Evolutionary conservation across 331 rosid species (phyloP), one percentile per base, ranked within the genome.

Genomic region (Quercus phellos): DNA sequence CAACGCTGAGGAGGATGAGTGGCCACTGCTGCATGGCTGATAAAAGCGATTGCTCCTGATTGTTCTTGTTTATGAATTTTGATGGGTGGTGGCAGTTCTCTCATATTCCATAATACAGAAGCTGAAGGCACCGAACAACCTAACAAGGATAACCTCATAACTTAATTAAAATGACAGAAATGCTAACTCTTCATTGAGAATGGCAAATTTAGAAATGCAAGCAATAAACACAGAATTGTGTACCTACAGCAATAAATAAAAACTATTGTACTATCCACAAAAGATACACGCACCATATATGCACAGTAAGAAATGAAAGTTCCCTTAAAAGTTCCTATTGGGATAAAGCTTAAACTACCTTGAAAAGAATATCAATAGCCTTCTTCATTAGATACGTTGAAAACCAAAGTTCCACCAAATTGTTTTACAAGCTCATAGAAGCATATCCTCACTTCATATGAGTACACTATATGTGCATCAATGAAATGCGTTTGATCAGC

Each of bases 41-140:
- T 63, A 64, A 86, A 89, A 51, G 91, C 74, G 35, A 86, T 79
- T 51, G 85, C 77, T 81, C 82, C 82, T 27, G 91, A 77, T 78
- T 89, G 84, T 75, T 88, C 88, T 58, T 16, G 74, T 83, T 27
- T 71, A 63, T 58, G 69, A 78, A 78, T 68, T 27, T 74, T 64
- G 50, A 74, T 77, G 3, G 80, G 82, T 14, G 92, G 89, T 29
- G 92, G 97, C 85, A 91, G 70, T 81, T 88, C 94, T 85, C 92
- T 86, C 73, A 85, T 87, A 55, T 86, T 84, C 97, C 97, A 91
- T 75, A 91, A 75, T 55, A 87, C 78, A 80, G 78, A 85, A 68
- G 94, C 91, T 18, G 97, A 88, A 11, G 97, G 92, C 34, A 88
- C 77, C 82, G 81, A 86, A 77, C 87, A 87, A 51, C 97, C 94